phyloP scores from a whole-genome alignment of 2,329 filamentous ascomycete genomes.

The Ceratocystis huliohia region DNA sequence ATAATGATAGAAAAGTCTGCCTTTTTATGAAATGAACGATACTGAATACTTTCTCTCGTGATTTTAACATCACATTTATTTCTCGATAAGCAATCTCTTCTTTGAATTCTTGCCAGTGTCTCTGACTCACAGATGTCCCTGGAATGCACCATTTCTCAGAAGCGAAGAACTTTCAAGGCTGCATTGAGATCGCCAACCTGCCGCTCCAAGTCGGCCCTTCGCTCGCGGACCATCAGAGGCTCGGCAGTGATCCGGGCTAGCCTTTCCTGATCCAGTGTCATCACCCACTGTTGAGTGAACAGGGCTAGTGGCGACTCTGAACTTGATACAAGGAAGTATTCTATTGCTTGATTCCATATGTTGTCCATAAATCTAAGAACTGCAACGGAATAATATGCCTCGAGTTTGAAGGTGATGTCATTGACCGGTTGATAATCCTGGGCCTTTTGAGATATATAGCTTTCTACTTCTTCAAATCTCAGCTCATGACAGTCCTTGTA shows the following conservation, averaged over 20 bases:
- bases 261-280: constrained; percentile 22
- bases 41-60: not conserved
- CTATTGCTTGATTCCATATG: constrained; percentile 27
- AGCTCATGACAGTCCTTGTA: accelerated
- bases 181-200: constrained; percentile 10
- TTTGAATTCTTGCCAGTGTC: no score
- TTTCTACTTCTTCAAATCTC: not conserved
- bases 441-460: not conserved
- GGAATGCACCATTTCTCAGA: not conserved
- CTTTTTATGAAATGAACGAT: not conserved
- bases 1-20: not conserved
- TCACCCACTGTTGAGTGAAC: constrained; percentile 28
- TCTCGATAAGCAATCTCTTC: not conserved
- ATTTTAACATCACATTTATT: not conserved
- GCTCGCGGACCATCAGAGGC: constrained; percentile 27
- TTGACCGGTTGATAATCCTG: constrained; percentile 22
- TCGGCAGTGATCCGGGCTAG: constrained; percentile 26
- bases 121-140: not conserved
- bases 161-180: constrained; percentile 6
- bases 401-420: constrained; percentile 27
- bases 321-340: constrained; percentile 25
- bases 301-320: constrained; percentile 25
- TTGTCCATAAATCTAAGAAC: constrained; percentile 29
- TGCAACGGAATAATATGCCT: constrained; percentile 28
- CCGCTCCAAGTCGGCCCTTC: constrained; percentile 33